Evolutionary conservation across 768 basidiomycete genomes (phyloP), one percentile per base, ranked within the genome.

Genomic region (Collybia sp.): DNA sequence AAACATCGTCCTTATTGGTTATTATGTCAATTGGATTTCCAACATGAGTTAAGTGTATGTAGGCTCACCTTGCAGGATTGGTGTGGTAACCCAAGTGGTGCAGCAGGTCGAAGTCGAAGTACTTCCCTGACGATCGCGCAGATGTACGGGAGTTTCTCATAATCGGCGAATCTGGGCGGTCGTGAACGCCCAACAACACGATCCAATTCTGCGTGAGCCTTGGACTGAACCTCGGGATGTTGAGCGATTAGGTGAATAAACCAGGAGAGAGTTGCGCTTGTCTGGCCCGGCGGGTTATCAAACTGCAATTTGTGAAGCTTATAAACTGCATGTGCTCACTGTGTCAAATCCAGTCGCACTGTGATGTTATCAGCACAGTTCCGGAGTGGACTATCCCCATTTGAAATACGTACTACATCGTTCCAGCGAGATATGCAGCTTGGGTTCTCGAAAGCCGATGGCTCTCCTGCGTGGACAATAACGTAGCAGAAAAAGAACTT

Each of bases 191-290:
- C 64, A 12, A 64, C 48, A n/a, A 64, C 52, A 3, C 16, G 13
- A 42, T 66, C 66, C 13, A 68, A 34, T 45, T 68, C 63, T 18
- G 37, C 51, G 35, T 65, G 65, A 6, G 60, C 63, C 10, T 44
- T 41, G 12, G 37, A 35, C 45, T 60, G 56, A 8, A 62, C 45
- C 12, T 60, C 52, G 9, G 63, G 64, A 49, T 63, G 47, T 13
- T 53, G 40, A 5, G 53, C 48, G 52, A 66, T 62, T 5, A 58
- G 59, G 8, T 58, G 46, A 12, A 63, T 43, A 40, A 68, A 62
- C 30, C 53, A 52, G 16, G 46, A 43, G 12, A 65, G 46, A 0
- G 51, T 52, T 5, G 53, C 32, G 8, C 42, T 15, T 9, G 47
- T 43, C 47, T 49, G 10, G 44, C 4, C 25, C 25, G 8, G 8